Conservation (phyloP, 257 asterid species). For the Gentiana dahurica region DNA sequence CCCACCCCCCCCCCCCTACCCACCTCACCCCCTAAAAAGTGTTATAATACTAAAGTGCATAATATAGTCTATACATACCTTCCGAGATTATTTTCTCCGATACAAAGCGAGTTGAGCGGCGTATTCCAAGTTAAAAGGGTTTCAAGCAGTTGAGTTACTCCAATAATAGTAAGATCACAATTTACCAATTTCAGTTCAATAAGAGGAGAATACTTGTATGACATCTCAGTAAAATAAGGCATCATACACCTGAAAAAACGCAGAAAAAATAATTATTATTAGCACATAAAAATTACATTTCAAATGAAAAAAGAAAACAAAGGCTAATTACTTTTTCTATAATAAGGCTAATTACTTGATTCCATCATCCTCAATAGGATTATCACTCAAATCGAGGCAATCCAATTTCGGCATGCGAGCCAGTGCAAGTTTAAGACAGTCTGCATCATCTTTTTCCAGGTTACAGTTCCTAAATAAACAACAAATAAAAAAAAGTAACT, state of each 20-base stretch:
- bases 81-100: slow-evolving; percentile 77
- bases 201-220: slow-evolving; percentile 36
- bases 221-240: slow-evolving; percentile 46
- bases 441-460: slow-evolving; percentile 50
- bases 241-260: slow-evolving; percentile 46
- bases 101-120: slow-evolving; percentile 56
- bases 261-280: not conserved
- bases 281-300: not conserved
- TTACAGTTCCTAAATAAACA: slow-evolving; percentile 46
- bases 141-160: slow-evolving; percentile 47
- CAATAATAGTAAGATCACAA: slow-evolving; percentile 58
- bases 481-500: too few species aligned
- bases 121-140: slow-evolving; percentile 57
- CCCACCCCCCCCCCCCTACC: too few species aligned
- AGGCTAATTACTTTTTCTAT: slow-evolving; percentile 23
- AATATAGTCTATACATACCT: slow-evolving; percentile 38
- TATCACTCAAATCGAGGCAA: slow-evolving; percentile 81
- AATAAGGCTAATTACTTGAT: slow-evolving; percentile 30
- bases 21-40: not conserved
- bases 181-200: slow-evolving; percentile 67
- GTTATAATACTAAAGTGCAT: slow-evolving; percentile 4
- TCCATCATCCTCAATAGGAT: slow-evolving; percentile 65
- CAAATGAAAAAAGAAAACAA: not conserved
- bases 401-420: slow-evolving; percentile 68
- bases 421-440: slow-evolving; percentile 53